A percentile compares a stretch with the other conserved stretches of the same genome.
Conservation (phyloP, 2,329 filamentous ascomycete species). For the Coniochaeta sp. region DNA sequence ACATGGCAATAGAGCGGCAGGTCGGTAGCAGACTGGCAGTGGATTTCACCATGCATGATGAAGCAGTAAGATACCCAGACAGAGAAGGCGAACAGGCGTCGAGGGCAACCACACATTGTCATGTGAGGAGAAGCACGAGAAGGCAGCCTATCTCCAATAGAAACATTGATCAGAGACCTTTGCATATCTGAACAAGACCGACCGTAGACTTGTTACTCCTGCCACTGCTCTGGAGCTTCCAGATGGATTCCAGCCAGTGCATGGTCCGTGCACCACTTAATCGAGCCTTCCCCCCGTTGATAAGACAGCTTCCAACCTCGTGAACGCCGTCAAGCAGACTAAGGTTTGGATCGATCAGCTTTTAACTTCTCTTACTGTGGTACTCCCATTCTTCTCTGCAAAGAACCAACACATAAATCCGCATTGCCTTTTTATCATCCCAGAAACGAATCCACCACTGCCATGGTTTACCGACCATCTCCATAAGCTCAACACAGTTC, state of each 20-base stretch:
- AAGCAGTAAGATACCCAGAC: conserved; percentile 3
- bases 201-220: too few species aligned
- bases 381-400: not conserved
- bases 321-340: not conserved
- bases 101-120: not conserved
- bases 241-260: not conserved
- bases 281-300: not conserved
- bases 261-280: not conserved
- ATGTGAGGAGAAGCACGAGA: not conserved
- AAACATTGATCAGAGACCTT: too few species aligned
- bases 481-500: not conserved
- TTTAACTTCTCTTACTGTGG: not conserved
- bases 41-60: not conserved
- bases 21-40: not conserved
- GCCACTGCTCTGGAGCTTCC: too few species aligned
- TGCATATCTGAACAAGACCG: too few species aligned
- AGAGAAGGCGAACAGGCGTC: not conserved
- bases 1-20: not conserved
- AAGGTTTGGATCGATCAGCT: not conserved
- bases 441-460: not conserved
- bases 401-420: too few species aligned
- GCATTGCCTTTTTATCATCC: not conserved
- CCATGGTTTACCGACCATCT: not conserved
- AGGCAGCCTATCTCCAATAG: too few species aligned
- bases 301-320: not conserved